Conservation (phyloP, 2,329 filamentous ascomycete species). For the Teratosphaeria pseudoeucalypti region DNA sequence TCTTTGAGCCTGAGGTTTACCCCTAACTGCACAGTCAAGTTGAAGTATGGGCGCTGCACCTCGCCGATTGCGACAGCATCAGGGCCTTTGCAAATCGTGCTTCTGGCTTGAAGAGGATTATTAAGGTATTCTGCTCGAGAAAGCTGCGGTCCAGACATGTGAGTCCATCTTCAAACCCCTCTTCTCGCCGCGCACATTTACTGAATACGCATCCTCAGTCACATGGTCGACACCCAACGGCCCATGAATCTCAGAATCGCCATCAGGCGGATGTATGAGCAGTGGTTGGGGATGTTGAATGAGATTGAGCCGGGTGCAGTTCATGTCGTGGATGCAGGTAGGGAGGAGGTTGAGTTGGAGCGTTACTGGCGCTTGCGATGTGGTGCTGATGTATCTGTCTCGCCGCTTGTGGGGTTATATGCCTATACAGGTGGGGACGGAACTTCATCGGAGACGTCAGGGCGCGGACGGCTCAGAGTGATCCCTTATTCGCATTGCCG, state of each 20-base stretch:
- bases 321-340: neutral
- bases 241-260: constrained; percentile 37
- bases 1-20: constrained; percentile 26
- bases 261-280: constrained; percentile 33
- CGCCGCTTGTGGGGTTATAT: too few species aligned
- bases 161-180: constrained; percentile 23
- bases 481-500: neutral
- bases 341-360: neutral
- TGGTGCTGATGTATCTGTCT: neutral
- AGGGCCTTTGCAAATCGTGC: constrained; percentile 17
- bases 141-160: constrained; percentile 7
- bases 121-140: constrained; percentile 17
- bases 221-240: constrained; percentile 26
- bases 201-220: neutral
- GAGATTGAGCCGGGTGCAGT: constrained; percentile 16
- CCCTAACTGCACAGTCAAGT: constrained; percentile 21
- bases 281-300: constrained; percentile 28
- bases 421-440: too few species aligned
- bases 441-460: neutral
- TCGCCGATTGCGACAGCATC: constrained; percentile 26
- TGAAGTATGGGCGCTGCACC: constrained; percentile 35
- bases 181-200: neutral
- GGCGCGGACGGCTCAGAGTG: neutral
- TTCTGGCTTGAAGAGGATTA: constrained; percentile 9
- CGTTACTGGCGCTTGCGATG: neutral